A percentile compares a stretch with the other conserved stretches of the same genome.
phyloP scores from a whole-genome alignment of 2,329 filamentous ascomycete genomes.

The Beauveria rudraprayagi region DNA sequence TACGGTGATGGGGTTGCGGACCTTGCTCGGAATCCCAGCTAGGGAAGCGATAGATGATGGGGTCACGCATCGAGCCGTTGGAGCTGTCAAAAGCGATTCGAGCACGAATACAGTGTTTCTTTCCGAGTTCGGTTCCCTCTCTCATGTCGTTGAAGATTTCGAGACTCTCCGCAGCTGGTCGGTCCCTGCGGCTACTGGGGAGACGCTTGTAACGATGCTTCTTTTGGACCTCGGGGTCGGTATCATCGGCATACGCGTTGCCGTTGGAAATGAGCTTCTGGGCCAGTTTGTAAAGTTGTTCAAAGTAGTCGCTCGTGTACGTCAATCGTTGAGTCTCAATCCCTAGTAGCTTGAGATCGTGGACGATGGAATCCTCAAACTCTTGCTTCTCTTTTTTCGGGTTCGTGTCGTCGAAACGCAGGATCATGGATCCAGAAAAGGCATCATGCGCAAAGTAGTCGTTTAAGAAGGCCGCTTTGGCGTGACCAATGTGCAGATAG shows the following conservation, averaged over 20 bases:
- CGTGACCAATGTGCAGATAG: conserved; percentile 84
- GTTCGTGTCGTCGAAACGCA: conserved; percentile 91
- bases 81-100: conserved; percentile 87
- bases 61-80: conserved; percentile 93
- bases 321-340: conserved; percentile 74
- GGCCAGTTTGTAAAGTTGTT: conserved; percentile 79
- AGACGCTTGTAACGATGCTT: conserved; percentile 73
- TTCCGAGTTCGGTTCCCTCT: conserved; percentile 67
- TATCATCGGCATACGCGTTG: conserved; percentile 90
- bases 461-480: conserved; percentile 77
- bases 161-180: conserved; percentile 73
- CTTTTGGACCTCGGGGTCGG: conserved; percentile 81
- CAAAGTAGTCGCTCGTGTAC: conserved; percentile 93
- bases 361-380: conserved; percentile 78
- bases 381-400: conserved; percentile 87
- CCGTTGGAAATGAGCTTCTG: conserved; percentile 76
- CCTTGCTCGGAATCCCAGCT: conserved; percentile 64
- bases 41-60: conserved; percentile 79
- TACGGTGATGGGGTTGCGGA: conserved; percentile 62
- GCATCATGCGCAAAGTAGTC: conserved; percentile 90
- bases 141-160: conserved; percentile 92
- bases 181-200: conserved; percentile 72
- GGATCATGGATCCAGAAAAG: conserved; percentile 73
- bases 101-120: conserved; percentile 84
- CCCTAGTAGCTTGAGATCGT: conserved; percentile 77